Percentiles rank a stretch among this genome's conserved stretches.
Evolutionary conservation across 805 yeast species (phyloP).

Genomic region (Vanderwaltozyma tropicalis): DNA sequence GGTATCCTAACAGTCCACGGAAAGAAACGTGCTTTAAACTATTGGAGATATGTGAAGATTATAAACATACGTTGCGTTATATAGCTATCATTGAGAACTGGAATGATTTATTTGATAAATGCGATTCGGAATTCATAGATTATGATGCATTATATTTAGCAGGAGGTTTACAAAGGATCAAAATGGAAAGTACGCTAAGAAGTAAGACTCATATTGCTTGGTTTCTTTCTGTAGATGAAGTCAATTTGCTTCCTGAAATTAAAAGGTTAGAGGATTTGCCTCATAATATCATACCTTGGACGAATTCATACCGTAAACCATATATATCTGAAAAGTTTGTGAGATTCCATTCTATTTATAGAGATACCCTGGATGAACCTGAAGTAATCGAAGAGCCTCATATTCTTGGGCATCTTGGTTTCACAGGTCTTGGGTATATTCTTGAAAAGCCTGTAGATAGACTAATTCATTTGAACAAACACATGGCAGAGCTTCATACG

Average conservation of each 20-base stretch:
- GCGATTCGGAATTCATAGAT: not conserved
- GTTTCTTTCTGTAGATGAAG: not conserved
- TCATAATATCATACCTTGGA: too few relatives aligned
- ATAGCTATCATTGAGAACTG: not conserved
- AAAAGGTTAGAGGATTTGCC: not conserved
- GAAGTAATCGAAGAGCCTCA: too few relatives aligned
- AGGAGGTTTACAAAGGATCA: too few relatives aligned
- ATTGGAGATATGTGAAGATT: not conserved
- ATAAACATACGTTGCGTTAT: not conserved
- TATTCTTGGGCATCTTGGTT: too few relatives aligned
- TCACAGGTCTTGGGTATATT: not conserved
- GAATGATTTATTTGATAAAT: not conserved
- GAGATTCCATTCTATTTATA: too few relatives aligned
- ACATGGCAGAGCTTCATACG: not conserved
- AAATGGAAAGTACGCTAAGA: too few relatives aligned
- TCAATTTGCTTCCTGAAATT: not conserved
- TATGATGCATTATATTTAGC: too few relatives aligned
- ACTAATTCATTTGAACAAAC: not conserved
- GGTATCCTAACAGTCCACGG: not conserved
- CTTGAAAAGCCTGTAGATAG: not conserved
- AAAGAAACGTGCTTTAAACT: constrained; percentile 2
- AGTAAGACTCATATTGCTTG: too few relatives aligned
- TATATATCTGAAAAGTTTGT: too few relatives aligned
- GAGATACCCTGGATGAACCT: too few relatives aligned
- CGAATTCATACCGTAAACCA: too few relatives aligned